Evolutionary conservation across 305 asterid species (phyloP), one percentile per base, ranked within the genome.

Genomic region (Stenogyne calaminthoides): DNA sequence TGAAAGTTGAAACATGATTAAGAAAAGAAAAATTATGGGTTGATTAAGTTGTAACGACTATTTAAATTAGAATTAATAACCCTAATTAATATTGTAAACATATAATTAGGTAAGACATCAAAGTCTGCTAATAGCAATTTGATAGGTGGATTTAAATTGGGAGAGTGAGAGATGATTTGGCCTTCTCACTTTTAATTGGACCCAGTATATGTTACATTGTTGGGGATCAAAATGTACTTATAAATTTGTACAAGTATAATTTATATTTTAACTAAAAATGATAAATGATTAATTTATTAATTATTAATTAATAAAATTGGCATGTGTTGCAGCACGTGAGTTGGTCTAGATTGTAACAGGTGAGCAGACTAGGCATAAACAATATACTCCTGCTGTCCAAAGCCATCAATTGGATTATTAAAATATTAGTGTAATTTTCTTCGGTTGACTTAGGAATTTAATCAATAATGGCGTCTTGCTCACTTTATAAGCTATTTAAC

Each of bases 41-140:
- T 14, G 54, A 36, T 22, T 18, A 44, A 39, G 71, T 40, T 64
- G 52, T 46, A 46, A 66, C 54, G 27, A 57, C 20, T n/a, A 10
- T 47, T 44, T 47, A 59, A 47, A 67, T 16, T 5, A 47, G 20
- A 34, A 14, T n/a, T n/a, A n/a, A n/a, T 1, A 74, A 20, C 12
- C 46, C 11, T 34, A 32, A 70, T 49, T 32, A 6, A 14, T n/a
- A 19, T 36, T 11, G 6, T 15, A 42, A 57, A 34, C 27, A 42
- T 65, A 0, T 44, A 63, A 74, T 77, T 77, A 61, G 80, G 78
- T 77, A 64, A 65, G 67, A 47, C 82, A 71, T 77, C 82, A 71
- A 61, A 10, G 2, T 74, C 76, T 56, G 64, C 27, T 18, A 37
- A 36, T 65, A 22, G 18, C 52, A 76, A 72, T 56, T 76, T 80